These are phyloP conservation scores for Francoa sonchifolia DNA, from an alignment of 441 rosid genomes.

Conservation along the genomic window DNA sequence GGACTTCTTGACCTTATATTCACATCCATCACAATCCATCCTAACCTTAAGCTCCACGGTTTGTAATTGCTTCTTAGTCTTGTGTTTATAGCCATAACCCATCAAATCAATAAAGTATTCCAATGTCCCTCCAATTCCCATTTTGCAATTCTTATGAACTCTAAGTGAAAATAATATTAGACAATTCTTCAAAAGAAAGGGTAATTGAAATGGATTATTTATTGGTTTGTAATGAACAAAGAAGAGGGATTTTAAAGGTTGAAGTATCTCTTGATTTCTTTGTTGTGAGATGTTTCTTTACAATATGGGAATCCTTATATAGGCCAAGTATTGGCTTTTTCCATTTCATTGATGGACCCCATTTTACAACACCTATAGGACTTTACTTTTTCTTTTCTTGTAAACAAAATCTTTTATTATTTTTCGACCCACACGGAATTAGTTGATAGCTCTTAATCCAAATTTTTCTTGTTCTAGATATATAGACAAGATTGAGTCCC, in stretches of 20 bases:
- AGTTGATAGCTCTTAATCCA: too few species aligned
- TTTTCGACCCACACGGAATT: too few species aligned
- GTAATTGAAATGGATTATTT: constrained; percentile 17
- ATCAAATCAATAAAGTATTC: constrained; percentile 63
- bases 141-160: constrained; percentile 11
- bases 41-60: constrained; percentile 85
- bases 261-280: constrained; percentile 8
- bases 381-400: too few species aligned
- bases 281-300: constrained; percentile 5
- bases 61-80: constrained; percentile 55
- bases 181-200: not conserved
- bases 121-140: constrained; percentile 77
- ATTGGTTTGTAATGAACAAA: constrained; percentile 24
- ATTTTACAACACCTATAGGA: too few species aligned
- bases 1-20: constrained; percentile 76
- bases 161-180: not conserved
- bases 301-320: constrained; percentile 13
- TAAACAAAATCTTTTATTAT: too few species aligned
- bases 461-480: too few species aligned
- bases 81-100: constrained; percentile 36
- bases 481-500: too few species aligned
- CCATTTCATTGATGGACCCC: too few species aligned
- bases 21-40: constrained; percentile 99
- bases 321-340: constrained; percentile 13
- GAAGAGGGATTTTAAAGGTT: constrained; percentile 14